phyloP scores from a whole-genome alignment of 441 rosid genomes.

The Syzygium syzygioides region DNA sequence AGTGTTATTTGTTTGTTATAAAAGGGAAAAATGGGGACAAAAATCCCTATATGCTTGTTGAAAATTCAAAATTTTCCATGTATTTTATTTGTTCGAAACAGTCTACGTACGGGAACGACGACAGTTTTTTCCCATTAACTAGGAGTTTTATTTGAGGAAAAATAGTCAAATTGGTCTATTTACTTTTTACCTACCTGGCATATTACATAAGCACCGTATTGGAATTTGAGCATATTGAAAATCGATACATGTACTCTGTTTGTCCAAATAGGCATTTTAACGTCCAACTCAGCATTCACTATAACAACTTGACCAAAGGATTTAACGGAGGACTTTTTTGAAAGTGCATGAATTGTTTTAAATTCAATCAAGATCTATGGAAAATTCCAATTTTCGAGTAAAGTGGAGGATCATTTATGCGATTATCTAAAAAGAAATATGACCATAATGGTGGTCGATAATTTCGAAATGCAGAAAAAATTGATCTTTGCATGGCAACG shows the following conservation, averaged over 20 bases:
- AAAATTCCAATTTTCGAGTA: background rate
- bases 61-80: no score
- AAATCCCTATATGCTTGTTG: no score
- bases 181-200: background rate
- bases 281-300: background rate
- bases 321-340: background rate
- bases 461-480: background rate
- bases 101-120: no score
- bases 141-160: background rate
- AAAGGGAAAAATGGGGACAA: no score
- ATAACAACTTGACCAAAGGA: background rate
- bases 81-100: no score
- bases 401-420: background rate
- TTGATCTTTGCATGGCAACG: background rate
- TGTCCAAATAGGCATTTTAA: background rate
- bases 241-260: background rate
- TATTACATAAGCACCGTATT: background rate
- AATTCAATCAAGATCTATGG: background rate
- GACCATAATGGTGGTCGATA: background rate
- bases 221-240: background rate
- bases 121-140: background rate
- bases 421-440: background rate
- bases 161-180: background rate
- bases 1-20: no score
- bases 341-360: background rate